A percentile compares a stretch with the other conserved stretches of the same genome.
These are phyloP conservation scores for Daedaleopsis nitida DNA, from an alignment of 768 basidiomycete genomes.

Conservation along the genomic window DNA sequence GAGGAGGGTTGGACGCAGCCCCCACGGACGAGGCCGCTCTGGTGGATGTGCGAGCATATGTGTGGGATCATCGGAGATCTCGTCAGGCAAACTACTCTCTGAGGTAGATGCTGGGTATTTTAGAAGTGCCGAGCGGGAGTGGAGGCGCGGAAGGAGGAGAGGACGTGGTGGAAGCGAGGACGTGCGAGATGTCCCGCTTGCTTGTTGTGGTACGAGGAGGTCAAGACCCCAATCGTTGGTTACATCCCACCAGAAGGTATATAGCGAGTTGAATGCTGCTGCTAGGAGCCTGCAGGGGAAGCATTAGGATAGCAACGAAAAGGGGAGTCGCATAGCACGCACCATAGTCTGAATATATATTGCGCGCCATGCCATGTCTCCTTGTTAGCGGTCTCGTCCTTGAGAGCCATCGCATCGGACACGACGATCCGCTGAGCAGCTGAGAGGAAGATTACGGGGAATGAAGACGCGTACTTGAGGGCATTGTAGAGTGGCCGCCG, in stretches of 20 bases:
- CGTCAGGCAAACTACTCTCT: conserved; percentile 3
- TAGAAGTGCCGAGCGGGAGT: conserved; percentile 35
- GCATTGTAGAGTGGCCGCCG: conserved; percentile 86
- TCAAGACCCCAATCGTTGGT: conserved; percentile 97
- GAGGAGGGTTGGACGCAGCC: conserved; percentile 74
- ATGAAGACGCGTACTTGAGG: conserved; percentile 93
- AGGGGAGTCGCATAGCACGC: conserved; percentile 27
- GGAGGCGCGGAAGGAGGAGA: conserved; percentile 48
- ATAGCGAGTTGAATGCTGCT: conserved; percentile 85
- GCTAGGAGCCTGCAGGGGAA: conserved; percentile 66
- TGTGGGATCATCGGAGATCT: not conserved
- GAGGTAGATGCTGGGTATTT: conserved; percentile 13
- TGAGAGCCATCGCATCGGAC: conserved; percentile 54
- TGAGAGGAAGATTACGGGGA: conserved; percentile 94
- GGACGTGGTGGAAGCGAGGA: conserved; percentile 39
- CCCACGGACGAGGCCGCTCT: conserved; percentile 51
- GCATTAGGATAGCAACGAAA: not conserved
- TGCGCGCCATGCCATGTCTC: conserved; percentile 76
- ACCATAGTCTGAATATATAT: conserved; percentile 85
- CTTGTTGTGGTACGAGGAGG: conserved; percentile 47
- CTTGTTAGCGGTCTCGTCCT: conserved; percentile 44
- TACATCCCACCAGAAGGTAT: conserved; percentile 99
- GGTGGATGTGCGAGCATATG: not conserved
- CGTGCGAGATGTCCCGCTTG: conserved; percentile 19
- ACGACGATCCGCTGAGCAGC: conserved; percentile 82